phyloP scores from a whole-genome alignment of 106 monocot species.

The Phalaenopsis aphrodite region DNA sequence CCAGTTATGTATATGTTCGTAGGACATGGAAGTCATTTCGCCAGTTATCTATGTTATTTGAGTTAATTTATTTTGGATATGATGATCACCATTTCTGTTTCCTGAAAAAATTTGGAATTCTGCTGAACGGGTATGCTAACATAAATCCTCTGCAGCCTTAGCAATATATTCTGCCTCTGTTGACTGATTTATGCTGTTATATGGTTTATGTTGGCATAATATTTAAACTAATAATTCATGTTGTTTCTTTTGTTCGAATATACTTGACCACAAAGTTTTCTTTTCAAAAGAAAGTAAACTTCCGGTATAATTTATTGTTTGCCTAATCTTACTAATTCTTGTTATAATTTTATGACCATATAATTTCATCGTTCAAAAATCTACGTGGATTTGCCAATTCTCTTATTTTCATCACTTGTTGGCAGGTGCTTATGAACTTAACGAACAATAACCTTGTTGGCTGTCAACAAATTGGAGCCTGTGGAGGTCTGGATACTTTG shows the following conservation, averaged over 20 bases:
- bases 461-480: conserved; percentile 78
- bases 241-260: not conserved
- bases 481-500: conserved; percentile 80
- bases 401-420: conserved; percentile 3
- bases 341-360: not conserved
- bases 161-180: not conserved
- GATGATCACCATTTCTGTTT: not conserved
- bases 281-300: not conserved
- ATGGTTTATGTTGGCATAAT: not conserved
- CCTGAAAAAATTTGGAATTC: too few species aligned
- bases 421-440: conserved; percentile 96
- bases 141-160: not conserved
- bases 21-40: not conserved
- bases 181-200: not conserved
- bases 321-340: not conserved
- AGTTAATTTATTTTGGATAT: not conserved
- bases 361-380: not conserved
- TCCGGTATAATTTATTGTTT: not conserved
- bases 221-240: not conserved
- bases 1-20: not conserved
- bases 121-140: not conserved
- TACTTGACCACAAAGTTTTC: not conserved
- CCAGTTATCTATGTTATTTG: not conserved
- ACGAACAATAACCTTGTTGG: conserved; percentile 87
- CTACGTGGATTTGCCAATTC: not conserved